Percentiles rank a stretch among this genome's conserved stretches.
These are phyloP conservation scores for Diatrype stigma DNA, from an alignment of 2,329 filamentous ascomycete species.

Conservation along the genomic window DNA sequence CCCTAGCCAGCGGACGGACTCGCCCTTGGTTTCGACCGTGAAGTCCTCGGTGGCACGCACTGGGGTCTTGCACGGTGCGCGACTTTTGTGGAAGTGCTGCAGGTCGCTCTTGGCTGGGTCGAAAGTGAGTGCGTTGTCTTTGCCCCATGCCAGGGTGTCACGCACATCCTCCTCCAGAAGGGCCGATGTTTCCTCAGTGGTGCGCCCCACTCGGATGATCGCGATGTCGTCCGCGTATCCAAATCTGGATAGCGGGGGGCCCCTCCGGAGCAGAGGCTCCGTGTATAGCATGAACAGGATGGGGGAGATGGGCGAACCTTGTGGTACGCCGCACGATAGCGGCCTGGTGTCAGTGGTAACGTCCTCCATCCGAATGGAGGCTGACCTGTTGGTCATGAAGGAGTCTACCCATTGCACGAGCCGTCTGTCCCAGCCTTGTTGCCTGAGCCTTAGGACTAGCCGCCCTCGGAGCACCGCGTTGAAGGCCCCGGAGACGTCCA, in stretches of 20 bases:
- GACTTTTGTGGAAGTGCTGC: neutral
- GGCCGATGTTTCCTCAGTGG: too few relatives aligned
- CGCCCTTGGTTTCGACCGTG: too few relatives aligned
- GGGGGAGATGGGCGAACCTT: conserved; percentile 6
- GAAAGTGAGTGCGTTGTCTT: too few relatives aligned
- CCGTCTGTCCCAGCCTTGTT: conserved; percentile 3
- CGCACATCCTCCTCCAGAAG: too few relatives aligned
- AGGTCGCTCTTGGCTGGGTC: too few relatives aligned
- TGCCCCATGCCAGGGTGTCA: too few relatives aligned
- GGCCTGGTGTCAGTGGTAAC: neutral
- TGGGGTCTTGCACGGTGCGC: neutral
- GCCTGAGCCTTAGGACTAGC: conserved; percentile 1
- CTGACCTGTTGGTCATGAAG: neutral
- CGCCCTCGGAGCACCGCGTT: conserved; percentile 3
- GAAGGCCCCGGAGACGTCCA: conserved; percentile 9
- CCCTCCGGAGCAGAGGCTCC: neutral
- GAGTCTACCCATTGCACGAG: neutral
- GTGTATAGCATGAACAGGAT: too few relatives aligned
- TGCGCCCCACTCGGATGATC: too few relatives aligned
- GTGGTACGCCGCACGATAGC: conserved; percentile 1
- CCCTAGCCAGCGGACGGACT: neutral
- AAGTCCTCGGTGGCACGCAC: too few relatives aligned
- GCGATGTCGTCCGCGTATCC: neutral
- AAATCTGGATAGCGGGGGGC: neutral
- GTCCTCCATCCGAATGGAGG: conserved; percentile 2